Evolutionary conservation across 306 rosid species (phyloP).

Genomic region (Lotus japonicus): DNA sequence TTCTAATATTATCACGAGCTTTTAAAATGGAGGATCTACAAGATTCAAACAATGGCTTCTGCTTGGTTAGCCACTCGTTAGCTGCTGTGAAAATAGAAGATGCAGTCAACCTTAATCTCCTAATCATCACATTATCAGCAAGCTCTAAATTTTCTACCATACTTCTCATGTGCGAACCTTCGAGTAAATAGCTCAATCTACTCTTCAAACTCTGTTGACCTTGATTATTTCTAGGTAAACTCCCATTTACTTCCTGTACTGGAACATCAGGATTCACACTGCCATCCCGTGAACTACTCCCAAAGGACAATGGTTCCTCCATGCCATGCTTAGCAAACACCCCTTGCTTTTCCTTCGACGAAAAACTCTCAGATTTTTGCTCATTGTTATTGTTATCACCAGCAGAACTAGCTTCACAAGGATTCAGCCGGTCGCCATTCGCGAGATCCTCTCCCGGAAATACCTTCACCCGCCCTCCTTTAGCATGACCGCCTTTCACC

Average conservation of each 20-base stretch:
- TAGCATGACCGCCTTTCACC: constrained; percentile 39
- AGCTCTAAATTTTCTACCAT: constrained; percentile 41
- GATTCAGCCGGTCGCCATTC: constrained; percentile 31
- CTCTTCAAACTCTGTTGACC: constrained; percentile 36
- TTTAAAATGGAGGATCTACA: constrained; percentile 24
- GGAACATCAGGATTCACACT: constrained; percentile 36
- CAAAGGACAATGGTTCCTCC: constrained; percentile 31
- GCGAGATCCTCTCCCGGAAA: constrained; percentile 57
- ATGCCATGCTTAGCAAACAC: constrained; percentile 20
- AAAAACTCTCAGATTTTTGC: constrained; percentile 27
- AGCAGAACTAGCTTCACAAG: constrained; percentile 26
- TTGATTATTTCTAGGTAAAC: constrained; percentile 27
- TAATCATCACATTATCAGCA: constrained; percentile 42
- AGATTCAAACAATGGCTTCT: constrained; percentile 44
- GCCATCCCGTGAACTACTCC: constrained; percentile 33
- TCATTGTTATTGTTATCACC: constrained; percentile 36
- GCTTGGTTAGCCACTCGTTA: constrained; percentile 49
- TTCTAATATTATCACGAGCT: constrained; percentile 34
- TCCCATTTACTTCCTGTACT: constrained; percentile 34
- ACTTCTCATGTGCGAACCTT: constrained; percentile 40
- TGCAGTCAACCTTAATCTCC: constrained; percentile 40
- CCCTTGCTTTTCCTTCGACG: constrained; percentile 57
- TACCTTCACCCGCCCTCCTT: constrained; percentile 45
- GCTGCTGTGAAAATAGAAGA: constrained; percentile 45
- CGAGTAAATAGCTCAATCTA: constrained; percentile 34